Evolutionary conservation across 1,284 basidiomycete species (phyloP).

Genomic region (Tilletia caries): DNA sequence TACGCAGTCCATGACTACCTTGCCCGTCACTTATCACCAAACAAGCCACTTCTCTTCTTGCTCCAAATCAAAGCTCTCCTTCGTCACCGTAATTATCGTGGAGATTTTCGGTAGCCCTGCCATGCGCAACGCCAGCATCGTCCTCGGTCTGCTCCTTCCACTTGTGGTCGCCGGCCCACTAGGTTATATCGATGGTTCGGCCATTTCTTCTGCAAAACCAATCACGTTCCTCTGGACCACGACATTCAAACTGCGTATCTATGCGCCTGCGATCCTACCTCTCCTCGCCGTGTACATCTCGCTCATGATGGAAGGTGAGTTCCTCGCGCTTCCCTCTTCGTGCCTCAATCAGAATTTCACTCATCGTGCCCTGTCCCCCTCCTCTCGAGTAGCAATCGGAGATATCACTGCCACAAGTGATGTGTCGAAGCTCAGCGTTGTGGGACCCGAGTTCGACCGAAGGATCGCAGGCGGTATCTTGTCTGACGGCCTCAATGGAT

Average conservation of each 20-base stretch:
- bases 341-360: too few relatives aligned
- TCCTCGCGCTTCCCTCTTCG: too few relatives aligned
- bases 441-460: constrained; percentile 62
- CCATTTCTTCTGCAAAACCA: constrained; percentile 31
- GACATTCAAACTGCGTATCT: constrained; percentile 73
- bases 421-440: constrained; percentile 64
- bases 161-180: constrained; percentile 37
- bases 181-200: constrained; percentile 31
- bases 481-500: constrained; percentile 65
- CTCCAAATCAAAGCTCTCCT: constrained; percentile 59
- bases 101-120: constrained; percentile 75
- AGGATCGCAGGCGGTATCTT: constrained; percentile 80
- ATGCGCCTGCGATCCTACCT: constrained; percentile 75
- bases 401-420: constrained; percentile 75
- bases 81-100: constrained; percentile 68
- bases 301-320: constrained; percentile 18
- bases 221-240: constrained; percentile 62
- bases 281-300: constrained; percentile 71
- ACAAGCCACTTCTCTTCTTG: neutral
- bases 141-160: constrained; percentile 49
- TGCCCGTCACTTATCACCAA: too few relatives aligned
- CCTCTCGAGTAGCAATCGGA: constrained; percentile 36
- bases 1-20: too few relatives aligned
- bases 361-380: too few relatives aligned
- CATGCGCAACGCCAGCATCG: constrained; percentile 64